These are phyloP conservation scores for Amborella trichopoda DNA, from an alignment of 164 flowering plant species.

Conservation along the genomic window DNA sequence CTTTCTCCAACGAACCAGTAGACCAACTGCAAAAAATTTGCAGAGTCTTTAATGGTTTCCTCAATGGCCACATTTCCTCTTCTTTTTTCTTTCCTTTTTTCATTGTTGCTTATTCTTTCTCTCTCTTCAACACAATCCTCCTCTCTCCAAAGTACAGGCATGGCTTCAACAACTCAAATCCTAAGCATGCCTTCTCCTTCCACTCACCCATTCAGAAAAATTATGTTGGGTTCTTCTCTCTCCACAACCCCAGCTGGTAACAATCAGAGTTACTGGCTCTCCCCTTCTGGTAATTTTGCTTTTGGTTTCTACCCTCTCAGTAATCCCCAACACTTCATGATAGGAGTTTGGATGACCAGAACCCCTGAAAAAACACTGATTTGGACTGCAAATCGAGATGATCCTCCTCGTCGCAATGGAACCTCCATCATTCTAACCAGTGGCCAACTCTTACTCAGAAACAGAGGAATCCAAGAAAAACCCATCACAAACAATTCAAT, in stretches of 20 bases:
- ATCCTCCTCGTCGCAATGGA: constrained; percentile 7
- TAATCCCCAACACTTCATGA: constrained; percentile 7
- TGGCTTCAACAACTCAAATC: too few relatives aligned
- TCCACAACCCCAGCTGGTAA: constrained; percentile 5
- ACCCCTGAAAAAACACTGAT: constrained; percentile 19
- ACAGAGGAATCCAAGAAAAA: not conserved
- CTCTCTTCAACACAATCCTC: too few relatives aligned
- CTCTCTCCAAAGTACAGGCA: too few relatives aligned
- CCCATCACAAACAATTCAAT: too few relatives aligned
- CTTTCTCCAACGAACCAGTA: too few relatives aligned
- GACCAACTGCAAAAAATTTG: too few relatives aligned
- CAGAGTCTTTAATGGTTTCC: too few relatives aligned
- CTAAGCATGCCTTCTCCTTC: too few relatives aligned
- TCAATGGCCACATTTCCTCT: too few relatives aligned
- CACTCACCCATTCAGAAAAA: constrained; percentile 3
- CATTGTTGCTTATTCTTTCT: too few relatives aligned
- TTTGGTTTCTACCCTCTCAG: constrained; percentile 17
- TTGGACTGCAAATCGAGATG: constrained; percentile 14
- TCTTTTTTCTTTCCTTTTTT: too few relatives aligned
- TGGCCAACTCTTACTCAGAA: constrained; percentile 5
- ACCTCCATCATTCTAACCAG: constrained; percentile 9
- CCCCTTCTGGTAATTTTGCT: constrained; percentile 22
- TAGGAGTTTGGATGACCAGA: constrained; percentile 22
- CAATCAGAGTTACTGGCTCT: constrained; percentile 10
- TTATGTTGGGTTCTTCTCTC: constrained; percentile 11